Evolutionary conservation across 371 early-diverging fungal genomes (phyloP).

Genomic region (Actinomortierella ambigua): DNA sequence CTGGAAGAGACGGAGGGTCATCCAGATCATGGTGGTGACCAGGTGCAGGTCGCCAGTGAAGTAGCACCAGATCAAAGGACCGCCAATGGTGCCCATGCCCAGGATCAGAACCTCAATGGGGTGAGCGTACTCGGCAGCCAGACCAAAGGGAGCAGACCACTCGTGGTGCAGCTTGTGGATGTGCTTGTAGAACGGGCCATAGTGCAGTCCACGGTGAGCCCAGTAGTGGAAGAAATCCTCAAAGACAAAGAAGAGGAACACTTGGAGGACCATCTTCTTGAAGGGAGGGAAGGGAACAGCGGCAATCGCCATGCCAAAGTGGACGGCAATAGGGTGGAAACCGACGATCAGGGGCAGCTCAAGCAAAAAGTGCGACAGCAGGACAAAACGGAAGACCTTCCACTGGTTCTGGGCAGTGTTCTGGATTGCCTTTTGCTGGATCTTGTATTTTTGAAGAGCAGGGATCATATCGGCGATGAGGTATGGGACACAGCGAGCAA

Average conservation of each 20-base stretch:
- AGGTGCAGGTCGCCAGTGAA: conserved; percentile 71
- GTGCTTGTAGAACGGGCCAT: conserved; percentile 83
- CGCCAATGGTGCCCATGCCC: conserved; percentile 77
- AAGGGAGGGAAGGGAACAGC: conserved; percentile 84
- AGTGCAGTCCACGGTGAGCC: conserved; percentile 87
- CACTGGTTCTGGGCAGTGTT: conserved; percentile 71
- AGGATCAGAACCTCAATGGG: conserved; percentile 80
- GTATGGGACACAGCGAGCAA: conserved; percentile 79
- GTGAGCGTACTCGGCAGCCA: conserved; percentile 87
- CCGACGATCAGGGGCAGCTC: conserved; percentile 86
- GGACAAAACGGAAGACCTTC: conserved; percentile 75
- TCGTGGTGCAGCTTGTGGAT: conserved; percentile 96
- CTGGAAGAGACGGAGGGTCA: conserved; percentile 76
- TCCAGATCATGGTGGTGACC: conserved; percentile 82
- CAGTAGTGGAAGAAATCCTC: conserved; percentile 86
- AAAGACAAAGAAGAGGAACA: conserved; percentile 76
- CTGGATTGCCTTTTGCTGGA: conserved; percentile 77
- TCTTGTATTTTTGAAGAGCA: conserved; percentile 79
- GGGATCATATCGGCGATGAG: conserved; percentile 74
- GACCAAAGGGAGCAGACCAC: conserved; percentile 89
- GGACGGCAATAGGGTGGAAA: conserved; percentile 84
- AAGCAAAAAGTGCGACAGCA: conserved; percentile 75
- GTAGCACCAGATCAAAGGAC: conserved; percentile 70
- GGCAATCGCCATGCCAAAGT: conserved; percentile 82
- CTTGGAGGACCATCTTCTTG: conserved; percentile 59